A percentile compares a stretch with the other conserved stretches of the same genome.
These are phyloP conservation scores for Citrus unshiu DNA, from an alignment of 345 rosid genomes.

Conservation along the genomic window DNA sequence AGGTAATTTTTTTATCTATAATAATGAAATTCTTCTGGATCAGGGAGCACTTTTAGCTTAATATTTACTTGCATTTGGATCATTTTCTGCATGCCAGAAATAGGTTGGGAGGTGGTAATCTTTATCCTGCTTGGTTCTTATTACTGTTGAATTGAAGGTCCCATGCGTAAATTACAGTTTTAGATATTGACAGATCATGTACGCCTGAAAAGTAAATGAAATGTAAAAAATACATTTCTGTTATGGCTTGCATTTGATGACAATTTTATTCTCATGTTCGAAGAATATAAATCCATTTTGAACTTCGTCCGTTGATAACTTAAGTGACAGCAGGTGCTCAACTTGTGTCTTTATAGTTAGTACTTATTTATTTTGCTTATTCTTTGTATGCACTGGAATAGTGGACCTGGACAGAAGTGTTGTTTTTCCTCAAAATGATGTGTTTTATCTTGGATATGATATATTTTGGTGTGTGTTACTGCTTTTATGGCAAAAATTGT, in stretches of 20 bases:
- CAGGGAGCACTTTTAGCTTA: background rate
- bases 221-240: background rate
- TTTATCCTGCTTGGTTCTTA: background rate
- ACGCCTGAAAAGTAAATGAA: background rate
- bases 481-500: background rate
- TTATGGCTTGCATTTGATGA: background rate
- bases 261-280: background rate
- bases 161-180: background rate
- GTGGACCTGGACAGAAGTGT: background rate
- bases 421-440: background rate
- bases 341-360: background rate
- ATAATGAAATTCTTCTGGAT: background rate
- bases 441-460: background rate
- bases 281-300: background rate
- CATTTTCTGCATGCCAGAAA: background rate
- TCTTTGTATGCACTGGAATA: background rate
- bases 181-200: background rate
- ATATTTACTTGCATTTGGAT: background rate
- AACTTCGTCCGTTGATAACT: background rate
- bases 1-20: slow-evolving; percentile 46
- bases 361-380: no score
- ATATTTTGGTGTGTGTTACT: background rate
- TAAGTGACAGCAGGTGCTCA: background rate
- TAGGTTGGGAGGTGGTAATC: background rate
- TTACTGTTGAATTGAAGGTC: background rate